Percentiles rank a stretch among this genome's conserved stretches.
Evolutionary conservation across 2,329 filamentous ascomycete genomes (phyloP).

Genomic region (Botryosphaeria agaves): DNA sequence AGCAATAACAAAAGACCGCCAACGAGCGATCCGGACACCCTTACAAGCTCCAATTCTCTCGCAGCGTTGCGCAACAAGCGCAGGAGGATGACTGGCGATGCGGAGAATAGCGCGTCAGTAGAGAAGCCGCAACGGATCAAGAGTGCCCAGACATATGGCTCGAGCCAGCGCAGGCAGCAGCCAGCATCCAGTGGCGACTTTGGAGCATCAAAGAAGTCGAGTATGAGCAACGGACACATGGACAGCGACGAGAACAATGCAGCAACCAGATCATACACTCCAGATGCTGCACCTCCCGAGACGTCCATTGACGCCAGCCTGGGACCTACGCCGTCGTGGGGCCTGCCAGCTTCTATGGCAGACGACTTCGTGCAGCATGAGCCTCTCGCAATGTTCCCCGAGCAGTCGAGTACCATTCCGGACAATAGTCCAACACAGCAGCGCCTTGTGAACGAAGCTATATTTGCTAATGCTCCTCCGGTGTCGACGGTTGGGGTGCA

Average conservation of each 20-base stretch:
- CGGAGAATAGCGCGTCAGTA: background rate
- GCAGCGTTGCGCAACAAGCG: background rate
- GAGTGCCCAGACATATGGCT: slow-evolving; percentile 8
- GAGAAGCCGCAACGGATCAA: slow-evolving; percentile 8
- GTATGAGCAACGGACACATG: background rate
- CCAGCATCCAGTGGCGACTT: slow-evolving; percentile 3
- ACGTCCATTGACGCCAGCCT: slow-evolving; percentile 8
- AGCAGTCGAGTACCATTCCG: slow-evolving; percentile 23
- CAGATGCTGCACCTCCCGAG: slow-evolving; percentile 5
- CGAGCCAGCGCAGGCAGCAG: slow-evolving; percentile 1
- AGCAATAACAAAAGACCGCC: background rate
- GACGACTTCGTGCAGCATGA: slow-evolving; percentile 21
- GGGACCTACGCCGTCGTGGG: slow-evolving; percentile 6
- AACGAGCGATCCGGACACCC: background rate
- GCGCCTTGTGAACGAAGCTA: slow-evolving; percentile 18
- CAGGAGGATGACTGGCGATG: background rate
- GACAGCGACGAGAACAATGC: background rate
- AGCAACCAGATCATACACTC: slow-evolving; percentile 1
- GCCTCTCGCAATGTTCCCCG: slow-evolving; percentile 20
- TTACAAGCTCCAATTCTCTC: background rate
- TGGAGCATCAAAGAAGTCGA: slow-evolving; percentile 5
- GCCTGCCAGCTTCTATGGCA: slow-evolving; percentile 15
- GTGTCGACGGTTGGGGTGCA: too few relatives aligned
- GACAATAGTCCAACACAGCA: slow-evolving; percentile 23
- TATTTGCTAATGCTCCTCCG: slow-evolving; percentile 7